Evolutionary conservation across 2,329 filamentous ascomycete species (phyloP).

Genomic region (Pseudopithomyces chartarum): DNA sequence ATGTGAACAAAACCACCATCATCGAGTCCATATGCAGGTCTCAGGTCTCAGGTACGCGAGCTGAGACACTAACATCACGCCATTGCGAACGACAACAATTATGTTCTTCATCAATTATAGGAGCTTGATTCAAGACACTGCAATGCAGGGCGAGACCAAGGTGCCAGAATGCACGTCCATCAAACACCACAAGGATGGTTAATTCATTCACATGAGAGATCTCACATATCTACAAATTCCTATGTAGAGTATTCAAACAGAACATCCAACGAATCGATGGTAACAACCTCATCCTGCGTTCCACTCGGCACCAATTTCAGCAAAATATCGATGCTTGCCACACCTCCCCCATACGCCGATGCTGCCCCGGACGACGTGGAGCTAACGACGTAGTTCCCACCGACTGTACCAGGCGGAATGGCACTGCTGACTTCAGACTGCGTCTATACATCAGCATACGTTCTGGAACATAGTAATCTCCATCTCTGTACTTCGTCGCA

Average conservation of each 20-base stretch:
- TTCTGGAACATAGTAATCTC: background rate
- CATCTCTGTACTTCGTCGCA: background rate
- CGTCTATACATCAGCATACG: background rate
- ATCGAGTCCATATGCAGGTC: background rate
- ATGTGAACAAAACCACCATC: background rate
- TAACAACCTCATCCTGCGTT: background rate
- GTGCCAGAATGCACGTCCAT: no score
- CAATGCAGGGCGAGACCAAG: no score
- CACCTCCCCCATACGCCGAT: conserved; percentile 12
- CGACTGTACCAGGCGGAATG: background rate
- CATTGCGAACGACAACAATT: no score
- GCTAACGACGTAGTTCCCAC: background rate
- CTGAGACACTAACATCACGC: background rate
- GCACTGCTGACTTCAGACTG: conserved; percentile 8
- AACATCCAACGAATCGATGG: conserved; percentile 10
- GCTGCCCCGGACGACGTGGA: conserved; percentile 5
- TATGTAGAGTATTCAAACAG: conserved; percentile 11
- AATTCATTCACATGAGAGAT: no score
- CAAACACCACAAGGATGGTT: no score
- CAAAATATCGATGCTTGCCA: conserved; percentile 11
- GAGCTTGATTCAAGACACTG: background rate
- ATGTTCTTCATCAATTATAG: background rate
- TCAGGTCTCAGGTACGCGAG: background rate
- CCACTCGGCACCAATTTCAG: background rate
- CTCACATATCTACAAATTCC: background rate